Evolutionary conservation across 805 yeast genomes (phyloP).

Genomic region (Cyberlindnera mississippiensis): DNA sequence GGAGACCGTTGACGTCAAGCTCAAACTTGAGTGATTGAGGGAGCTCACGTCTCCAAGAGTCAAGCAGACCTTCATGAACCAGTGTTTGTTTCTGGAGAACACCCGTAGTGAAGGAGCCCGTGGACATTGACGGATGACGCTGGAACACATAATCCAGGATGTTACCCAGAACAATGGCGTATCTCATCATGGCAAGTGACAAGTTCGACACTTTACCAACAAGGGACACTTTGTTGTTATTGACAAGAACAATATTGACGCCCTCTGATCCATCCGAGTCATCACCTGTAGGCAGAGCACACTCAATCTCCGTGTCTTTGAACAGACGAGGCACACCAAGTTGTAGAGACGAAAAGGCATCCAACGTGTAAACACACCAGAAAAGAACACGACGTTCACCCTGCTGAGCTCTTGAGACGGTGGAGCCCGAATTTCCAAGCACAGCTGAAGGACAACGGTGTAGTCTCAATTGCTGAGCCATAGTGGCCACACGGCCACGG

Average conservation of each 20-base stretch:
- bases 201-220: conserved; percentile 67
- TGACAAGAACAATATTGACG: conserved; percentile 55
- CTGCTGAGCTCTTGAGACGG: conserved; percentile 64
- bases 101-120: conserved; percentile 11
- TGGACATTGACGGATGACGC: conserved; percentile 34
- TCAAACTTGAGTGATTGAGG: conserved; percentile 61
- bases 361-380: conserved; percentile 80
- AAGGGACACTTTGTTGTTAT: conserved; percentile 53
- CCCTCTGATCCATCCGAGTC: conserved; percentile 40
- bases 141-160: conserved; percentile 69
- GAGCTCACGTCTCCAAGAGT: conserved; percentile 72
- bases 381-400: conserved; percentile 79
- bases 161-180: conserved; percentile 67
- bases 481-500: conserved; percentile 70
- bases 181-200: conserved; percentile 63
- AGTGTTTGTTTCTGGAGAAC: conserved; percentile 31
- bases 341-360: conserved; percentile 67
- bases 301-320: conserved; percentile 79
- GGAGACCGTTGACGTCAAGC: conserved; percentile 53
- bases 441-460: conserved; percentile 88
- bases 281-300: conserved; percentile 70
- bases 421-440: conserved; percentile 58
- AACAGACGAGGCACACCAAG: conserved; percentile 80
- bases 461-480: conserved; percentile 81
- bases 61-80: conserved; percentile 62